These are phyloP conservation scores for Curvularia lunata DNA, from an alignment of 2,329 filamentous ascomycete species.

Conservation along the genomic window DNA sequence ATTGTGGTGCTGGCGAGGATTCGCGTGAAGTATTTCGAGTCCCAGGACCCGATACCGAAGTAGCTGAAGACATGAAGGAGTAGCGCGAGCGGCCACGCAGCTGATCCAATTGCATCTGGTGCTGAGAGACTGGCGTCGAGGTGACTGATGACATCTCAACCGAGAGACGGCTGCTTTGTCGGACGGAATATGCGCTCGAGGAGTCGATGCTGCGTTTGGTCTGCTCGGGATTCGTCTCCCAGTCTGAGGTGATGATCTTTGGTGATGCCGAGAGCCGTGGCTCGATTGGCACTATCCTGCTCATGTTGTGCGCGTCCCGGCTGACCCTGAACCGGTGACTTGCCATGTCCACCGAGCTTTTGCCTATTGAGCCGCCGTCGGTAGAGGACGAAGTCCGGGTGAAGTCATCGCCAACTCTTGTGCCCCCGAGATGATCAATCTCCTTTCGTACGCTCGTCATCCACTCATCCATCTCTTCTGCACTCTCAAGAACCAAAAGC, in stretches of 20 bases:
- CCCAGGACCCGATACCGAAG: conserved; percentile 41
- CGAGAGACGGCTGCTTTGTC: conserved; percentile 39
- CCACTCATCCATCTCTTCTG: conserved; percentile 79
- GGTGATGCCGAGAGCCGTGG: conserved; percentile 42
- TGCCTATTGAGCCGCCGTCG: conserved; percentile 30
- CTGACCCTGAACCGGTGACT: conserved; percentile 49
- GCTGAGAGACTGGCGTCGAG: conserved; percentile 45
- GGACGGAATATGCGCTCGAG: conserved; percentile 36
- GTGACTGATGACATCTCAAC: conserved; percentile 45
- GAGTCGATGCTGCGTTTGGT: conserved; percentile 40
- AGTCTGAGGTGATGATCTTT: conserved; percentile 40
- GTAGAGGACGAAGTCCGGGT: conserved; percentile 37
- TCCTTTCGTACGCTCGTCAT: conserved; percentile 70
- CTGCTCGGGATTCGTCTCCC: conserved; percentile 39
- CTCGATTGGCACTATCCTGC: conserved; percentile 44
- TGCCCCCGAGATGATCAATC: conserved; percentile 73
- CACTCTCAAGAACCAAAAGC: conserved; percentile 74
- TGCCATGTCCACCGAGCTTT: conserved; percentile 35
- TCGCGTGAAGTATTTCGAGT: conserved; percentile 46
- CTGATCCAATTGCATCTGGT: conserved; percentile 46
- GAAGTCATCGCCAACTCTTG: conserved; percentile 54
- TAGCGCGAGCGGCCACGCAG: conserved; percentile 46
- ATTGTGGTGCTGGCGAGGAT: conserved; percentile 45
- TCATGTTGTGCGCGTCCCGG: conserved; percentile 42
- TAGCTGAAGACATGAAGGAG: conserved; percentile 48